Percentiles rank a stretch among this genome's conserved stretches.
These are phyloP conservation scores for Russula compacta DNA, from an alignment of 768 basidiomycete species.

Conservation along the genomic window DNA sequence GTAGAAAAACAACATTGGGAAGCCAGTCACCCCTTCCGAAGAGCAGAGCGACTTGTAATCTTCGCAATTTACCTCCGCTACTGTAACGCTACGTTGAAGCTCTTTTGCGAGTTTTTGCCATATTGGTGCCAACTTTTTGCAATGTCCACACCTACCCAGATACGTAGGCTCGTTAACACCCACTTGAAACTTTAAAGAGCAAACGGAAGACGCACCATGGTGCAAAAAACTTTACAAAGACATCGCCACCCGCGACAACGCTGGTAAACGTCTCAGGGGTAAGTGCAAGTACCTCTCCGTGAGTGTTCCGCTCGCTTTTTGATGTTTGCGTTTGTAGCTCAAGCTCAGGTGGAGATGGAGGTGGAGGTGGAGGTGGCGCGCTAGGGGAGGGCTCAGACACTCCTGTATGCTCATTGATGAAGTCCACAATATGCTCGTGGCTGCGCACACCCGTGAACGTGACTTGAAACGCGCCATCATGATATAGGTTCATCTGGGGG, in stretches of 20 bases:
- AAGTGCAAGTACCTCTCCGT: slow-evolving; percentile 33
- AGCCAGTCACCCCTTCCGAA: slow-evolving; percentile 60
- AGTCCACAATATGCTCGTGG: slow-evolving; percentile 45
- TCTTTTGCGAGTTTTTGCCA: slow-evolving; percentile 68
- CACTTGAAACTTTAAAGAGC: neutral
- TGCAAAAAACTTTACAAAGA: slow-evolving; percentile 78
- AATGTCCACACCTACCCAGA: slow-evolving; percentile 73
- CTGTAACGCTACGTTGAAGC: slow-evolving; percentile 61
- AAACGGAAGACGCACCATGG: slow-evolving; percentile 51
- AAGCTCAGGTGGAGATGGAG: slow-evolving; percentile 15
- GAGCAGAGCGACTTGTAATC: slow-evolving; percentile 58
- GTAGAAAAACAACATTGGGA: slow-evolving; percentile 74
- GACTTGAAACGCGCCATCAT: slow-evolving; percentile 52
- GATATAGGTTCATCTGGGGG: slow-evolving; percentile 68
- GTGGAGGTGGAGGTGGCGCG: slow-evolving; percentile 23
- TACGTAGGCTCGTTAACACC: neutral
- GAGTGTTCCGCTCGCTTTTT: slow-evolving; percentile 26
- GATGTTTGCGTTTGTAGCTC: slow-evolving; percentile 30
- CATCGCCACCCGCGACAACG: slow-evolving; percentile 36
- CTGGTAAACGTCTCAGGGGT: slow-evolving; percentile 42
- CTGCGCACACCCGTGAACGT: slow-evolving; percentile 47
- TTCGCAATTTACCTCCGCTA: slow-evolving; percentile 90
- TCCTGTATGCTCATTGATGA: slow-evolving; percentile 39
- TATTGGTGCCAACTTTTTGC: slow-evolving; percentile 82
- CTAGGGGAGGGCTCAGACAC: slow-evolving; percentile 19